These are phyloP conservation scores for Cyclotella distinguenda DNA, from an alignment of 108 stramenopile species.

Conservation along the genomic window DNA sequence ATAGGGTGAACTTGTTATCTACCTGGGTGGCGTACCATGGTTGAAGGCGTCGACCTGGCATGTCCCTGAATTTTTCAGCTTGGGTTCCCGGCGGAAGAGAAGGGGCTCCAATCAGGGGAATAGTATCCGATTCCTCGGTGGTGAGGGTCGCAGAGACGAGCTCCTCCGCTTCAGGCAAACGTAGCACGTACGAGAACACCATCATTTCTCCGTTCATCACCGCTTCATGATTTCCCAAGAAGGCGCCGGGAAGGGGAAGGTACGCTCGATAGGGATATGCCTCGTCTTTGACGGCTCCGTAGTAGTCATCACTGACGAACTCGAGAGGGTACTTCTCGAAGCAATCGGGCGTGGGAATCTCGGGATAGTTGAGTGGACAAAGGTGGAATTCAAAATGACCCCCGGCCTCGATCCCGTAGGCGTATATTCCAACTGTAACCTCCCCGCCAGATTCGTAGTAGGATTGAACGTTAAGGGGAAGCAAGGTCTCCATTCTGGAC, in stretches of 20 bases:
- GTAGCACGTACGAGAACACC: conserved; percentile 28
- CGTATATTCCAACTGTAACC: conserved; percentile 8
- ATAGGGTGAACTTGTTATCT: neutral
- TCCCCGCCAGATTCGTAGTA: conserved; percentile 21
- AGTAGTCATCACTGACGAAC: conserved; percentile 31
- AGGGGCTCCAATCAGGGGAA: neutral
- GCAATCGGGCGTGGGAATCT: conserved; percentile 23
- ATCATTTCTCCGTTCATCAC: conserved; percentile 12
- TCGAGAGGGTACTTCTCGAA: conserved; percentile 19
- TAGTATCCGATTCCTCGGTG: no score
- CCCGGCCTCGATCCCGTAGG: conserved; percentile 15
- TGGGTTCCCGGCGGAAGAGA: neutral
- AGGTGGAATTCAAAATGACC: conserved; percentile 36
- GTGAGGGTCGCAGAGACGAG: no score
- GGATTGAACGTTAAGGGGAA: conserved; percentile 25
- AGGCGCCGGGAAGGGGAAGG: conserved; percentile 17
- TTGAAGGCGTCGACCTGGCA: neutral
- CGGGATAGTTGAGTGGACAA: conserved; percentile 29
- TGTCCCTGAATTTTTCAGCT: neutral
- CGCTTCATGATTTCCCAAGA: neutral
- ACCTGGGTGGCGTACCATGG: conserved; percentile 19
- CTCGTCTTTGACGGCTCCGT: conserved; percentile 19
- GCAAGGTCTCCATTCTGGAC: conserved; percentile 1
- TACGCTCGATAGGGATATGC: conserved; percentile 26
- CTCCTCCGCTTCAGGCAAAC: conserved; percentile 12